phyloP scores from a whole-genome alignment of 1,284 basidiomycete genomes.

The Ustanciosporium gigantosporum region DNA sequence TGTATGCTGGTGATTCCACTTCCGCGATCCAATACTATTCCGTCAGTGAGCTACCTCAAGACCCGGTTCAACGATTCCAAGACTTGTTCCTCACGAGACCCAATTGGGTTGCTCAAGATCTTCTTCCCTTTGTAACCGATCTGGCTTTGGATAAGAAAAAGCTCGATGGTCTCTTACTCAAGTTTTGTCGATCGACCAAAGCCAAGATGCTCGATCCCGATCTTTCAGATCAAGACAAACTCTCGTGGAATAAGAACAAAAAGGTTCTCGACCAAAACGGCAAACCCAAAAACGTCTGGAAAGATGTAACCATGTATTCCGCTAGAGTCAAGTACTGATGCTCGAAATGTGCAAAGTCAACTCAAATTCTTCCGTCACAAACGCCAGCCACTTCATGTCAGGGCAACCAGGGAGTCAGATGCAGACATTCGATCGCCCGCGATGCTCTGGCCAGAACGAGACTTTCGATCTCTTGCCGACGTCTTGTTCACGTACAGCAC shows the following conservation, averaged over 20 bases:
- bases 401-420: too few species aligned
- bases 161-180: conserved; percentile 45
- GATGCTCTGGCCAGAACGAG: too few species aligned
- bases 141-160: conserved; percentile 36
- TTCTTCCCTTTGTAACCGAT: conserved; percentile 60
- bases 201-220: conserved; percentile 35
- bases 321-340: conserved; percentile 40
- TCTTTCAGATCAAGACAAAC: conserved; percentile 20
- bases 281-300: conserved; percentile 15
- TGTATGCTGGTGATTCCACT: conserved; percentile 6
- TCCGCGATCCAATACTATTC: conserved; percentile 51
- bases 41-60: conserved; percentile 43
- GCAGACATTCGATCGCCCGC: too few species aligned
- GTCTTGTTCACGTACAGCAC: too few species aligned
- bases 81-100: conserved; percentile 53
- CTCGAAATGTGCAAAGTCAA: too few species aligned
- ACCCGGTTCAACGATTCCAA: conserved; percentile 55
- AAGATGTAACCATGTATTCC: conserved; percentile 32
- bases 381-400: too few species aligned
- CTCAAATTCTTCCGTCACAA: too few species aligned
- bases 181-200: conserved; percentile 36
- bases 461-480: too few species aligned
- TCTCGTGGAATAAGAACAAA: conserved; percentile 27
- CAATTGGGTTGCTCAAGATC: conserved; percentile 53
- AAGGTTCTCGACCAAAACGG: conserved; percentile 14